Conservation (phyloP, 164 flowering plant genomes). For the Stephania yunnanensis region DNA sequence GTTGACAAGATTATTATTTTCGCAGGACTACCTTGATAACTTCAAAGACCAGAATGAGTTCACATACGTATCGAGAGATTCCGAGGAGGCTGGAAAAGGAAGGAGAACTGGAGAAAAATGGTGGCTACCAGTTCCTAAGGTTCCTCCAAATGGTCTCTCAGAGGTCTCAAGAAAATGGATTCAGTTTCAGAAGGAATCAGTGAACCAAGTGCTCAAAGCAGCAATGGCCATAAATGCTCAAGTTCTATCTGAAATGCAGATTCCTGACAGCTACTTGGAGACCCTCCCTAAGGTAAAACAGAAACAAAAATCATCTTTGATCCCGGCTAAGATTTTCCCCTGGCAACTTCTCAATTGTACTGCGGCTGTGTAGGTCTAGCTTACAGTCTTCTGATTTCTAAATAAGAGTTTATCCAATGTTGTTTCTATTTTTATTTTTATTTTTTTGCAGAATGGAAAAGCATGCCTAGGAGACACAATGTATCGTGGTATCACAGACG, state of each 20-base stretch:
- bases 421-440: constrained; percentile 2
- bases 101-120: constrained; percentile 63
- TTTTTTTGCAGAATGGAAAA: constrained; percentile 53
- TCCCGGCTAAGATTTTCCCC: too few species aligned
- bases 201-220: constrained; percentile 85
- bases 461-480: constrained; percentile 75
- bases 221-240: constrained; percentile 94
- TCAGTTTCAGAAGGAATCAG: constrained; percentile 70
- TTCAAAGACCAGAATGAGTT: constrained; percentile 63
- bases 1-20: not conserved
- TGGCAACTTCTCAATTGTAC: too few species aligned
- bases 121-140: constrained; percentile 78
- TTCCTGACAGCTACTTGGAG: constrained; percentile 83
- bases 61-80: constrained; percentile 56
- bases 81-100: constrained; percentile 37
- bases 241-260: constrained; percentile 72
- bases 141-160: constrained; percentile 66
- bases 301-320: not conserved
- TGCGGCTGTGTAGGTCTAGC: too few species aligned
- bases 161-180: constrained; percentile 61
- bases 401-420: not conserved
- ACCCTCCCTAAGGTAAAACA: constrained; percentile 78
- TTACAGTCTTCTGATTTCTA: not conserved
- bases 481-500: constrained; percentile 73
- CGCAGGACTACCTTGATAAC: constrained; percentile 56